Evolutionary conservation across 2,329 filamentous ascomycete species (phyloP), one percentile per base, ranked within the genome.

Genomic region (Aspergillus costaricaensis): DNA sequence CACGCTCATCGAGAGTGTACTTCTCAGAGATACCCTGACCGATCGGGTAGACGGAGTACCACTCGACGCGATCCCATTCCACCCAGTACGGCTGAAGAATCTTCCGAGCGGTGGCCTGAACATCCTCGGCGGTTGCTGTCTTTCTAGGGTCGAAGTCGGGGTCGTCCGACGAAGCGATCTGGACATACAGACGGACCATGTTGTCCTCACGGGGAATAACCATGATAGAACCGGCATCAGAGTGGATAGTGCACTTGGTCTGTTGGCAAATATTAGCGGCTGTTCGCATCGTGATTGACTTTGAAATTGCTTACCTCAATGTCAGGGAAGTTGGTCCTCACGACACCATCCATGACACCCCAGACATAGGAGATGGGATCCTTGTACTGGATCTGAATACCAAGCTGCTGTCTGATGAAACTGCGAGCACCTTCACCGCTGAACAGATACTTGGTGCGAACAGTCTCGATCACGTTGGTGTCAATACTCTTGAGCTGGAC

Each of bases 401-500:
- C 85, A 55, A 96, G 74, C 69, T 86, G 79, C 58, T 87, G 81
- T 59, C 86, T 77, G 6, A 88, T 80, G 66, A 86, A 87, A 70
- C 84, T 86, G 64, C 82, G 80, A 23, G 86, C 85, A 49, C 86
- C 86, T 73, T 88, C 86, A 39, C 84, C 86, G 68, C 83, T 85
- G 74, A 87, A 88, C 12, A 88, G 75, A 62, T 87, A 88, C 74
- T 87, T 88, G 43, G 85, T 77, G 58, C 84, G 80, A 10, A 87
- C 80, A 1, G 80, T 92, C 77, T 96, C 90, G 39, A 82, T 82
- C 8, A 82, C 79, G 21, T 85, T 86, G 30, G 91, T 91, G 69
- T 96, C 90, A 14, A 92, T 82, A 68, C 93, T 90, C 71, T 89
- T 86, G 51, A 96, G 79, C 60, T 87, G 83, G 27, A 96, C 92